Conservation (phyloP, 306 rosid species). For the Gillenia trifoliata region DNA sequence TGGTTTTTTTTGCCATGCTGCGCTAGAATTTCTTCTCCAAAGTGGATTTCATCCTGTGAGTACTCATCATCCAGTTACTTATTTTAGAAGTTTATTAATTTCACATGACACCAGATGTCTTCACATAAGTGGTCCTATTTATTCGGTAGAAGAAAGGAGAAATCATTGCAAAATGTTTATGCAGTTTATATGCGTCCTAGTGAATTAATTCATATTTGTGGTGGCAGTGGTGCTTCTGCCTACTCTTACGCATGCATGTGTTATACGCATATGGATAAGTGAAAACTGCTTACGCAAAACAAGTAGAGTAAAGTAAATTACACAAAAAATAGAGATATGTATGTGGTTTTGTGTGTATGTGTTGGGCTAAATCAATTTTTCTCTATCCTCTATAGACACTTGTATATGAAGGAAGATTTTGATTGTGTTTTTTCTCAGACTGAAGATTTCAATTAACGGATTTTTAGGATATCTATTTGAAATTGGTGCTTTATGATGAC, state of each 20-base stretch:
- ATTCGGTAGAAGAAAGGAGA: neutral
- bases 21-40: conserved; percentile 88
- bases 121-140: neutral
- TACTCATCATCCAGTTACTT: conserved; percentile 5
- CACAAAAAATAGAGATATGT: neutral
- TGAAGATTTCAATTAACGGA: neutral
- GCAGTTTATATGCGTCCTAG: neutral
- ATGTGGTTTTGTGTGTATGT: neutral
- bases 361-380: neutral
- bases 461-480: conserved; percentile 14
- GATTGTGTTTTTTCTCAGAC: neutral
- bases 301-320: neutral
- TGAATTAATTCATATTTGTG: neutral
- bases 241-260: neutral
- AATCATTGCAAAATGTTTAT: neutral
- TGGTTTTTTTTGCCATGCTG: conserved; percentile 91
- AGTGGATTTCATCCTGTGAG: conserved; percentile 91
- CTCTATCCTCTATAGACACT: neutral
- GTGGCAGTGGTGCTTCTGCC: neutral
- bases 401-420: neutral
- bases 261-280: neutral
- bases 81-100: neutral
- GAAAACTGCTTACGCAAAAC: neutral
- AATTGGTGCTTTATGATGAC: conserved; percentile 32
- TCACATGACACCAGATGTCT: neutral